These are phyloP conservation scores for Parietichytrium sp. DNA, from an alignment of 108 stramenopile genomes.

Conservation along the genomic window DNA sequence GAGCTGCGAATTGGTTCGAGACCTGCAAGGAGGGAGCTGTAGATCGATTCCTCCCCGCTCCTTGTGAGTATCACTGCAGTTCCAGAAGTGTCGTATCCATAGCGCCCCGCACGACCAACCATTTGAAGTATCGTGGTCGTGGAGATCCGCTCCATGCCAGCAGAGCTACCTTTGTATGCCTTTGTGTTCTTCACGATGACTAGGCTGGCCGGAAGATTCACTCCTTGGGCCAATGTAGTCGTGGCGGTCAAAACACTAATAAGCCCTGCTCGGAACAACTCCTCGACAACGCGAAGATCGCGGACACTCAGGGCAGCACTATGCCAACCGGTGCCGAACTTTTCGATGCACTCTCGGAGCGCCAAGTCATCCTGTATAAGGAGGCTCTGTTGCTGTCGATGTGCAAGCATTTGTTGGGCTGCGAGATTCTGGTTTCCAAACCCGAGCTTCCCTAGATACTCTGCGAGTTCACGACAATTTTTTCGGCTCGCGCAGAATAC, in stretches of 20 bases:
- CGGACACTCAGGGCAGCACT: constrained; percentile 73
- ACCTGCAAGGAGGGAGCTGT: background rate
- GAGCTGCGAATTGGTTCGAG: background rate
- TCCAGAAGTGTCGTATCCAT: constrained; percentile 90
- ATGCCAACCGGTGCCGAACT: constrained; percentile 77
- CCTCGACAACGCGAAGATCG: constrained; percentile 75
- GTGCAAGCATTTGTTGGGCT: no score
- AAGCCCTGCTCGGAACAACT: constrained; percentile 67
- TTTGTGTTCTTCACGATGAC: constrained; percentile 88
- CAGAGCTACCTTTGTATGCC: constrained; percentile 77
- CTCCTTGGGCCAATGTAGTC: constrained; percentile 90
- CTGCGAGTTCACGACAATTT: background rate
- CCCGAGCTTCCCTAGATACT: background rate
- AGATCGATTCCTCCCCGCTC: background rate
- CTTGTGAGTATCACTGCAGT: constrained; percentile 61
- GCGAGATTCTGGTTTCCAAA: background rate
- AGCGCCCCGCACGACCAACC: constrained; percentile 93
- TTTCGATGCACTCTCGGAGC: background rate
- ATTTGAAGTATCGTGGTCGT: constrained; percentile 83
- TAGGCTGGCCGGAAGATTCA: constrained; percentile 92
- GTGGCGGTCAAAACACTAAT: constrained; percentile 81
- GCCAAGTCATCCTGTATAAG: background rate
- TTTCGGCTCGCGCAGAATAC: constrained; percentile 36
- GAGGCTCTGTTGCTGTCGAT: no score
- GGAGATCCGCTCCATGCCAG: constrained; percentile 78